Base-by-base conservation (phyloP, 805 yeast genomes). In the Yamadazyma phyllophila region DNA sequence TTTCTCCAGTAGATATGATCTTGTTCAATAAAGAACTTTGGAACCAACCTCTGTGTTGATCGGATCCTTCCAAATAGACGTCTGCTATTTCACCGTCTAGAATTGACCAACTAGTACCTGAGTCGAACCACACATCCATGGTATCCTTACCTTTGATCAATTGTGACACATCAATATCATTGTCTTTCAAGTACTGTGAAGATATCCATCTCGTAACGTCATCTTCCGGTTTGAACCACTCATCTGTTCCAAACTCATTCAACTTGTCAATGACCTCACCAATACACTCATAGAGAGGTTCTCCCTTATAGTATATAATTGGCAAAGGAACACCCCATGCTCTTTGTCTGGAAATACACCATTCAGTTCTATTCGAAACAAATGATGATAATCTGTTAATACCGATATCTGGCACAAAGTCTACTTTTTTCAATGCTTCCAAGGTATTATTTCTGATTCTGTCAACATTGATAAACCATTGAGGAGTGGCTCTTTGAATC, bases 281-380 rank as follows among this genome's bases (percentile, higher is more conserved):
- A 2, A 90, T 78, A 15, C 73, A 73, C 37, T 80, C 82, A 61
- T 82, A 67, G 9, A 89, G 52, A 1, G 90, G 85, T 40, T 76
- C 81, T 38, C 78, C 69, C 20, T 62, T 61, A 41, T 59, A 36
- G 64, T 84, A 87, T 7, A 94, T 66, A 0, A 87, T 94, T 1
- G 99, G 98, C 33, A 94, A 86, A 1, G 99, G 99, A 29, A 94
- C 97, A 38, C 99, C 99, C 99, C 99, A 94, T 14, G 80, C 75
- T 53, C 99, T 80, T 62, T 94, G 99, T 56, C 99, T 75, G 1
- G 98, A 91, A 27, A 94, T 90, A 66, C 99, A 94, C 99, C 99
- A 94, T 60, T 94, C 99, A 51, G 82, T 81, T 65, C 99, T 79
- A 41, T 83, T 81, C 15, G 69, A 72, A 26, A 90, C 76, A 59